Percentiles rank a stretch among this genome's conserved stretches.
Conservation (phyloP, 345 rosid genomes). For the Clausena lansium region DNA sequence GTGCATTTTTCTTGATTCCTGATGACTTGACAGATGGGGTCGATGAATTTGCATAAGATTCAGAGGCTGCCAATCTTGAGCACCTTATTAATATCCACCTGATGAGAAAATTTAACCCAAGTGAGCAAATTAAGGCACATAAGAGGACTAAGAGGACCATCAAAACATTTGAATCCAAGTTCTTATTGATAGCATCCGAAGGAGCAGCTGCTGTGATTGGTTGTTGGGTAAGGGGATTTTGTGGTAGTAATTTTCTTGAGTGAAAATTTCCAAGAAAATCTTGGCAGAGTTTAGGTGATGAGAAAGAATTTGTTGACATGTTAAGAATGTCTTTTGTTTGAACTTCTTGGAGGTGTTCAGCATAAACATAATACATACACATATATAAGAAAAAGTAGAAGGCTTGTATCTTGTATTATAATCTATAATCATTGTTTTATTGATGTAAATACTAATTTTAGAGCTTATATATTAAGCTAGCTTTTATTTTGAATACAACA, state of each 20-base stretch:
- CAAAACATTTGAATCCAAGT: conserved; percentile 64
- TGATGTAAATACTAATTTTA: not conserved
- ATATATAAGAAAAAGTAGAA: not conserved
- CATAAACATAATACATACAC: not conserved
- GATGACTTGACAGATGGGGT: conserved; percentile 45
- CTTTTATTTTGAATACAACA: too few species aligned
- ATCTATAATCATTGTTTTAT: not conserved
- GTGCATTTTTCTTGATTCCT: conserved; percentile 62
- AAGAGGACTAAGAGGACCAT: conserved; percentile 71
- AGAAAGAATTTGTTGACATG: conserved; percentile 3
- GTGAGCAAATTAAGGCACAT: conserved; percentile 72
- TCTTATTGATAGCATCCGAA: conserved; percentile 26
- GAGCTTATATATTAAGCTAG: not conserved
- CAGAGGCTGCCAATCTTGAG: conserved; percentile 30
- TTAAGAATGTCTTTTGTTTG: not conserved
- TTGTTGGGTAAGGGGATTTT: conserved; percentile 13
- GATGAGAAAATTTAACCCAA: conserved; percentile 60
- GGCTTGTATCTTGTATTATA: not conserved
- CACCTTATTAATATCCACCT: conserved; percentile 55
- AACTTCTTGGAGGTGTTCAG: not conserved
- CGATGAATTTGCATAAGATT: conserved; percentile 25
- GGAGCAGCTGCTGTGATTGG: conserved; percentile 32
- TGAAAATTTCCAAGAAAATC: not conserved
- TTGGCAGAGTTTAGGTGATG: conserved; percentile 9
- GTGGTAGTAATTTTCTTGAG: conserved; percentile 40